Evolutionary conservation across 441 rosid genomes (phyloP), one percentile per base, ranked within the genome.

Genomic region (Gossypium laxum): DNA sequence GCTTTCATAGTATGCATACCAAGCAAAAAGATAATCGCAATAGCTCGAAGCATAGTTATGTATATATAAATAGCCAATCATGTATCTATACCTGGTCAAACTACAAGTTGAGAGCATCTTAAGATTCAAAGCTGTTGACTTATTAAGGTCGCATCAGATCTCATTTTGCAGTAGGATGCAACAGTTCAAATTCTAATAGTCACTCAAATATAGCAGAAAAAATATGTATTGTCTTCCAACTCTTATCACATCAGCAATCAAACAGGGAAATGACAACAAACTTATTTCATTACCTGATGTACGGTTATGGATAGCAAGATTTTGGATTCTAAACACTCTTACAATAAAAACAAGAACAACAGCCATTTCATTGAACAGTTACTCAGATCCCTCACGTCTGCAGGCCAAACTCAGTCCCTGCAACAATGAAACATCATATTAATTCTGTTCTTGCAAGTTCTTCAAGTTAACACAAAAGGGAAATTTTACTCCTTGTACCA

Each of bases 281-380:
- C 60, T 76, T 72, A 80, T 78, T 82, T 38, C 79, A 73, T 74
- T 52, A 68, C 67, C 63, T 26, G 47, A 64, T 72, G 62, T 51
- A 50, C 50, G 66, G 60, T 74, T 30, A 58, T 52, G 58, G 52
- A 24, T n/a, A 19, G 66, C 66, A 70, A 38, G 32, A 30, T 38
- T 61, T 72, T 56, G 10, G 61, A 62, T 50, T 52, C 63, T 67
- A 43, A n/a, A 0, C 12, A 77, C 24, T 26, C n/a, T 62, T 5
- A 43, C 43, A 65, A 50, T 11, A 34, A 43, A 47, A 60, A 76
- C 71, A 69, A 14, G 2, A 65, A 28, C 18, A 62, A 63, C 24
- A 76, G 10, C 41, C 8, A 32, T 32, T 5, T 32, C 41, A 32
- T 32, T 38, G 47, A 69, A 75, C 60, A 71, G 68, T 70, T 22